These are phyloP conservation scores for Trichoderma parareesei DNA, from an alignment of 495 filamentous ascomycete species.

Conservation along the genomic window DNA sequence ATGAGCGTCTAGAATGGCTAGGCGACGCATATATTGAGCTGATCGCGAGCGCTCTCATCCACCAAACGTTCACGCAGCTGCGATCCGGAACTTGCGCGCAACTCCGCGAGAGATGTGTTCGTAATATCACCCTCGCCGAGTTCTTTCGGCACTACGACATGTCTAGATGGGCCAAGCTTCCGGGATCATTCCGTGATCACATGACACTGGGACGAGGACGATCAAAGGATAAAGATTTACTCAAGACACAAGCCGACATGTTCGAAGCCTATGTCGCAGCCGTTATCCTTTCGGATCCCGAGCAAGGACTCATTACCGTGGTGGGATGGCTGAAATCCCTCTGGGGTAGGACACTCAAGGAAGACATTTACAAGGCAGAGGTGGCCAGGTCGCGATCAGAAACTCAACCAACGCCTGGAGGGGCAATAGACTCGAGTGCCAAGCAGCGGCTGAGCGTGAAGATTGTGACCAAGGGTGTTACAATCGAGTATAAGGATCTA, in stretches of 20 bases:
- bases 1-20: slow-evolving; percentile 67
- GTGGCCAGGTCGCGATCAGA: slow-evolving; percentile 9
- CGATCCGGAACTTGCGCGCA: slow-evolving; percentile 53
- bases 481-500: slow-evolving; percentile 58
- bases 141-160: slow-evolving; percentile 62
- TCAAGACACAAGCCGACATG: slow-evolving; percentile 70
- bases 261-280: slow-evolving; percentile 87
- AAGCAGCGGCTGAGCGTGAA: slow-evolving; percentile 45
- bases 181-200: slow-evolving; percentile 31
- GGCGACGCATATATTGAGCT: slow-evolving; percentile 70
- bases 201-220: slow-evolving; percentile 25
- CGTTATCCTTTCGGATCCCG: slow-evolving; percentile 55
- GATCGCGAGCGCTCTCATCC: slow-evolving; percentile 57
- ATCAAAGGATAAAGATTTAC: slow-evolving; percentile 41
- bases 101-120: slow-evolving; percentile 61
- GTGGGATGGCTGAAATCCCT: slow-evolving; percentile 61
- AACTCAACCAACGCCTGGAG: slow-evolving; percentile 22
- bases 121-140: slow-evolving; percentile 64
- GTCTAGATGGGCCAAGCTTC: slow-evolving; percentile 48
- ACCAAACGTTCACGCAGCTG: slow-evolving; percentile 51
- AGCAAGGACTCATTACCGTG: slow-evolving; percentile 48
- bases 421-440: slow-evolving; percentile 22
- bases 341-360: slow-evolving; percentile 46
- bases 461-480: slow-evolving; percentile 52
- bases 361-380: slow-evolving; percentile 29